A percentile compares a stretch with the other conserved stretches of the same genome.
Conservation (phyloP, 108 stramenopile genomes). For the Cylindrotheca fusiformis region DNA sequence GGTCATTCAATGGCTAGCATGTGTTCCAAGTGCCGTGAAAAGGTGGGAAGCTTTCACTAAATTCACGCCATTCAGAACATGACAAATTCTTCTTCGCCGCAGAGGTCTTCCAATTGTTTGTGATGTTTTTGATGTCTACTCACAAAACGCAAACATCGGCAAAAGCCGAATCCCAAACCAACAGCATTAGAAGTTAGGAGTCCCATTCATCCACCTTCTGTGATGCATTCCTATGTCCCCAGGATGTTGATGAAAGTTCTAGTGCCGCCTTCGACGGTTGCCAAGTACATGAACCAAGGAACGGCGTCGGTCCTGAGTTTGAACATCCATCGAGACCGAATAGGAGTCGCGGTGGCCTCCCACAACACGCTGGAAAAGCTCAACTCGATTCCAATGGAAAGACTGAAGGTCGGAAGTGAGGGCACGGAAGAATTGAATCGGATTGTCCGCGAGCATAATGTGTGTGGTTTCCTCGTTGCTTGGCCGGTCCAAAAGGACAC, state of each 20-base stretch:
- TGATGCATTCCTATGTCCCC: too few relatives aligned
- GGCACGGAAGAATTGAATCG: conserved; percentile 17
- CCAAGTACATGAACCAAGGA: not conserved
- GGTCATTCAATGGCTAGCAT: too few relatives aligned
- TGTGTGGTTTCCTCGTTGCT: conserved; percentile 42
- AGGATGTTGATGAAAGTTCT: not conserved
- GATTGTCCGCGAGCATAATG: conserved; percentile 28
- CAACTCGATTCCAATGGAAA: conserved; percentile 3
- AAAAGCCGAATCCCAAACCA: too few relatives aligned
- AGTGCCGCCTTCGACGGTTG: not conserved
- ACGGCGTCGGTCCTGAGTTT: conserved; percentile 8
- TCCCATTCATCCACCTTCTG: too few relatives aligned
- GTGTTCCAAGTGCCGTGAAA: too few relatives aligned
- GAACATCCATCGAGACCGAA: conserved; percentile 30
- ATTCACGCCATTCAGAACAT: too few relatives aligned
- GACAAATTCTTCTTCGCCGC: too few relatives aligned
- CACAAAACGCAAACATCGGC: too few relatives aligned
- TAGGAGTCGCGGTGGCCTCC: conserved; percentile 28
- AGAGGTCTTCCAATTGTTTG: too few relatives aligned
- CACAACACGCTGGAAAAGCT: conserved; percentile 20
- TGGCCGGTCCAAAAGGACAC: conserved; percentile 47
- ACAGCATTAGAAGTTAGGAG: too few relatives aligned
- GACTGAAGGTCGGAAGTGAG: conserved; percentile 7
- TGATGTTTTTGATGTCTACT: too few relatives aligned
- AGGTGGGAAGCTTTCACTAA: too few relatives aligned